Base-by-base conservation (phyloP, 768 basidiomycete species). In the Imleria badia region DNA sequence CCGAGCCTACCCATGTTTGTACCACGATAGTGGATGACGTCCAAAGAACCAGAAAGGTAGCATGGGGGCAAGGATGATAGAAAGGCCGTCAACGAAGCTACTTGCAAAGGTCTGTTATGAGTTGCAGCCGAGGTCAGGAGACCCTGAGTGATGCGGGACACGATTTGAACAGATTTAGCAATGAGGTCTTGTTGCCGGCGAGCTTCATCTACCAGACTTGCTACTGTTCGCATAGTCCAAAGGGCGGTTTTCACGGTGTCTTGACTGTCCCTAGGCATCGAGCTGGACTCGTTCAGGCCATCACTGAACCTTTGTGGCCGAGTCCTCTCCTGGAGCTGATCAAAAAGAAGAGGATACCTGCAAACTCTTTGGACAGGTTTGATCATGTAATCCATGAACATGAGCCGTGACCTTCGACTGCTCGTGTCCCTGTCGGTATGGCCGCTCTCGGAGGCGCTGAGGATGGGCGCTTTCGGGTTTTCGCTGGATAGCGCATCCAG, bases 311-410 rank as follows among this genome's bases (percentile, higher is more conserved):
- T 52, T 14, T 56, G 54, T 10, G 39, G 26, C 1, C 12, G 46
- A 13, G 40, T 46, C 31, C 57, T 58, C 23, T 60, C 60, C 30
- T 70, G 72, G 34, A 97, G 79, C 62, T 89, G 85, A 53, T 85
- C 86, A 42, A 99, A 81, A 10, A 99, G 79, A 47, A 98, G 80
- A 17, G 94, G 93, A 66, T 99, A 99, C 62, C 87, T 91, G 81
- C 95, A 98, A 46, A 99, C 88, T 47, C 94, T 79, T 71, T 99
- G 96, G 15, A 98, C 81, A n/a, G 96, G 96, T 71, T 94, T 94
- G 74, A 99, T 98, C 74, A 98, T 80, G 67, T 94, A 94, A 73
- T 98, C 96, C 60, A 83, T 74, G 69, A 90, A 84, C 53, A 79
- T 78, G 35, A 90, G 79, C 20, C 81, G 81, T 13, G 74, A 61